Conservation (phyloP, 768 basidiomycete genomes). For the Mycena albidolilacea region DNA sequence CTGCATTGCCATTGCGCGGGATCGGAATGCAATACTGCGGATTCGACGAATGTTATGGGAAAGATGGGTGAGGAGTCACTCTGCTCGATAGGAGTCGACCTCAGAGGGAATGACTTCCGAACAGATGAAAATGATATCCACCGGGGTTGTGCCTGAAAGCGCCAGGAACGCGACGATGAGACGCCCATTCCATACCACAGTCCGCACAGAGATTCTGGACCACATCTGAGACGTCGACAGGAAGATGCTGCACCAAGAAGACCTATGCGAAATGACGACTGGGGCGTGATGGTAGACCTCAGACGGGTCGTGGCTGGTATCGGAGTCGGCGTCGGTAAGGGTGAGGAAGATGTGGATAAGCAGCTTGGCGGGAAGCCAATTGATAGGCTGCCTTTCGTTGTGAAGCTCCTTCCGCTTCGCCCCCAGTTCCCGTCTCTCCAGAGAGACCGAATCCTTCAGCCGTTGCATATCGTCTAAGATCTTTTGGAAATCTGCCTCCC, state of each 20-base stretch:
- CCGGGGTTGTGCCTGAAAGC: slow-evolving; percentile 50
- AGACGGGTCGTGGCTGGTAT: slow-evolving; percentile 43
- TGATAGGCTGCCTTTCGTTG: slow-evolving; percentile 60
- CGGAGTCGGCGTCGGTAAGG: slow-evolving; percentile 43
- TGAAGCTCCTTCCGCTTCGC: slow-evolving; percentile 51
- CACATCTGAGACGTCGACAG: slow-evolving; percentile 62
- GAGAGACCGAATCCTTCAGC: slow-evolving; percentile 52
- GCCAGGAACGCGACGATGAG: slow-evolving; percentile 48
- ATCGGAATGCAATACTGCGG: slow-evolving; percentile 53
- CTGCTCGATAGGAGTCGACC: slow-evolving; percentile 40
- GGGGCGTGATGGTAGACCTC: slow-evolving; percentile 46
- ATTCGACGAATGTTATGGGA: slow-evolving; percentile 46
- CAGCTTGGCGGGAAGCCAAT: slow-evolving; percentile 67
- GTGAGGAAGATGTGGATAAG: slow-evolving; percentile 59
- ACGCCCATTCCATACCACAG: slow-evolving; percentile 41
- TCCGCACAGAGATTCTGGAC: slow-evolving; percentile 54
- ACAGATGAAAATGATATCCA: slow-evolving; percentile 49
- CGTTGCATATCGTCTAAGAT: slow-evolving; percentile 57
- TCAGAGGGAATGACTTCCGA: slow-evolving; percentile 24
- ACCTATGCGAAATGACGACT: slow-evolving; percentile 64
- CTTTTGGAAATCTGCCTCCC: slow-evolving; percentile 57
- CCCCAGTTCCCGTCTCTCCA: slow-evolving; percentile 51
- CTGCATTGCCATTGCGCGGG: slow-evolving; percentile 45
- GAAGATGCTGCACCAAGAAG: slow-evolving; percentile 64
- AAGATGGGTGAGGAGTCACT: slow-evolving; percentile 45